Conservation (phyloP, 208 protist genomes). For the Wallacemonas sp. region DNA sequence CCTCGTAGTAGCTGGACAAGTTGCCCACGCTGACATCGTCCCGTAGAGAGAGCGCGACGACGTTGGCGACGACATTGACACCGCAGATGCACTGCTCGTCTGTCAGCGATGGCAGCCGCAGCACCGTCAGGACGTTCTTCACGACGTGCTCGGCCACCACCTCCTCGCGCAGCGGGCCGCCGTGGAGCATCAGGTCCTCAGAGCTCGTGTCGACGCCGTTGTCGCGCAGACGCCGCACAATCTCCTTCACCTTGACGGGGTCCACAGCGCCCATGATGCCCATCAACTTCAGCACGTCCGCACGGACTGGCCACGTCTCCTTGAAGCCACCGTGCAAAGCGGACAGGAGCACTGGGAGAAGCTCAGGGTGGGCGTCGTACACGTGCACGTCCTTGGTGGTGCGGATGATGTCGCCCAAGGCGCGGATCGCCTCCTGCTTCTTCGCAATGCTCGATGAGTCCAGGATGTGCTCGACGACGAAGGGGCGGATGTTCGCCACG, state of each 20-base stretch:
- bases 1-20: constrained; percentile 52
- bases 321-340: constrained; percentile 87
- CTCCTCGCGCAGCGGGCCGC: constrained; percentile 40
- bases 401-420: constrained; percentile 85
- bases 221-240: constrained; percentile 58
- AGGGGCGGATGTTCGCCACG: constrained; percentile 59
- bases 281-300: constrained; percentile 89
- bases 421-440: constrained; percentile 84
- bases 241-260: constrained; percentile 81
- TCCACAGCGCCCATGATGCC: constrained; percentile 89
- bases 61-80: constrained; percentile 69
- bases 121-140: constrained; percentile 70
- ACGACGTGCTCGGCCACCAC: constrained; percentile 76
- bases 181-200: constrained; percentile 5
- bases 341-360: constrained; percentile 80
- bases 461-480: constrained; percentile 79
- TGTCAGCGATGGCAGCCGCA: constrained; percentile 79
- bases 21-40: constrained; percentile 42
- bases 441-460: constrained; percentile 82
- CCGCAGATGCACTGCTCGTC: constrained; percentile 84
- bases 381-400: constrained; percentile 86
- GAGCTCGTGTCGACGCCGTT: constrained; percentile 22
- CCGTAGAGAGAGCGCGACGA: constrained; percentile 59
- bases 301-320: constrained; percentile 84
- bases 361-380: constrained; percentile 71